Evolutionary conservation across 140 eudicot species (phyloP).

Genomic region (Ambrosia hybrid): DNA sequence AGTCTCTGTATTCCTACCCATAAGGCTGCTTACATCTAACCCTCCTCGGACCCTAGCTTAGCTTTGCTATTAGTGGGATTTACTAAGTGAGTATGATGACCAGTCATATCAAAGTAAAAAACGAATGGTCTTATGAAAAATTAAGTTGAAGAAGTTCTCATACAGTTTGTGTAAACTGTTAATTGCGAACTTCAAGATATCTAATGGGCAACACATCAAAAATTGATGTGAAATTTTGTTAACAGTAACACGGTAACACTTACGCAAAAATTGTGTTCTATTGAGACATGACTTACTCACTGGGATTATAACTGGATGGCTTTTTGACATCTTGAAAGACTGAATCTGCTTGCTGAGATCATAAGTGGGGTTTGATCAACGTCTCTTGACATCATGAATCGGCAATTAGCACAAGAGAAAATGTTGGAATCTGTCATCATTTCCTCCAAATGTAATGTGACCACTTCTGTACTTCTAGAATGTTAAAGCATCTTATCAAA

Average conservation of each 20-base stretch:
- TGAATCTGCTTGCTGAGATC: slow-evolving; percentile 11
- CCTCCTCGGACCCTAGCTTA: no score
- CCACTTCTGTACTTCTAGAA: not conserved
- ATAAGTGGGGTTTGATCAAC: slow-evolving; percentile 23
- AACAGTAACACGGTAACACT: no score
- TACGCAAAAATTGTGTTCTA: not conserved
- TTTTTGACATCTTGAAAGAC: slow-evolving; percentile 6
- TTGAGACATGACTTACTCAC: slow-evolving; percentile 2
- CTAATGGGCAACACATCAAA: slow-evolving; percentile 15
- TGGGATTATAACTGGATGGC: not conserved
- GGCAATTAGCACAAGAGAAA: slow-evolving; percentile 9
- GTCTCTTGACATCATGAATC: slow-evolving; percentile 31
- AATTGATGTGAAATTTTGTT: not conserved
- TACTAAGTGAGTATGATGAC: no score
- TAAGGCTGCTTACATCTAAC: no score
- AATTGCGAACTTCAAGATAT: slow-evolving; percentile 1
- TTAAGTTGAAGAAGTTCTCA: no score
- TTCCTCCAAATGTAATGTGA: slow-evolving; percentile 1
- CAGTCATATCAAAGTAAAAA: not conserved
- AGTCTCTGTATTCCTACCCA: no score
- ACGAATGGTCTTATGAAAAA: no score
- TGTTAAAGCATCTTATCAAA: not conserved
- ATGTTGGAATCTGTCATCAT: not conserved
- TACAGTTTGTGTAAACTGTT: not conserved
- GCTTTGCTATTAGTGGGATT: no score